Base-by-base conservation (phyloP, 2,329 filamentous ascomycete species). In the Septoria linicola region DNA sequence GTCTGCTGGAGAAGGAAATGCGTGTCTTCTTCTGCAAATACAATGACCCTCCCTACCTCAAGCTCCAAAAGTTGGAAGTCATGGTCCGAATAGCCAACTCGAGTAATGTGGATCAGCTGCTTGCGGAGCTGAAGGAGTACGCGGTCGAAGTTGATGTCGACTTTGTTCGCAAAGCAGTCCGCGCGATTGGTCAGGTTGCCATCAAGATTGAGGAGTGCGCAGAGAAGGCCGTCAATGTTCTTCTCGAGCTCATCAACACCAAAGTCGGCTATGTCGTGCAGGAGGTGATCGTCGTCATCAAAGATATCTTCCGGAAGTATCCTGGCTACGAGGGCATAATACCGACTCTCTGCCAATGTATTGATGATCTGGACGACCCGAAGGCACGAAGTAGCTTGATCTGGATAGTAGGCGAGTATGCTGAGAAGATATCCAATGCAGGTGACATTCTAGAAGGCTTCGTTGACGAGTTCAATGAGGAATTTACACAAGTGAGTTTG, bases 1-100 rank as follows among this genome's bases (percentile, higher is more conserved):
- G 96, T 61, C 96, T 99, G 49, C 79, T 99, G 8, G 95, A 89
- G 78, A 97, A 97, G 71, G 93, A 99, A 71, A 83, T 99, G 65
- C 84, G 93, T 37, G 93, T 99, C 7, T 99, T 99, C 76, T 99
- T 99, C 76, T 99, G 93, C 85, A 99, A 99, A 74, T 99, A 99
- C 76, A 97, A 97, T 68, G 93, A 99, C 63, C 92, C 93, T 1
- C 90, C 90, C 17, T 99, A 99, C 69, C 85, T 99, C 64, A 99
- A 99, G 72, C 83, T 99, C 54, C 88, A 96, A 68, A 99, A 99
- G 69, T 81, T 99, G 42, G 93, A 99, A 69, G 97, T 97, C 58
- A 97, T 99, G 93, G 92, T 99, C 41, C 85, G 93, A 70, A 97
- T 99, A 83, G 89, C 92, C 55, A 97, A 96, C 73, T 91, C 96